These are phyloP conservation scores for Saturnispora ahearnii DNA, from an alignment of 805 yeast species.

Conservation along the genomic window DNA sequence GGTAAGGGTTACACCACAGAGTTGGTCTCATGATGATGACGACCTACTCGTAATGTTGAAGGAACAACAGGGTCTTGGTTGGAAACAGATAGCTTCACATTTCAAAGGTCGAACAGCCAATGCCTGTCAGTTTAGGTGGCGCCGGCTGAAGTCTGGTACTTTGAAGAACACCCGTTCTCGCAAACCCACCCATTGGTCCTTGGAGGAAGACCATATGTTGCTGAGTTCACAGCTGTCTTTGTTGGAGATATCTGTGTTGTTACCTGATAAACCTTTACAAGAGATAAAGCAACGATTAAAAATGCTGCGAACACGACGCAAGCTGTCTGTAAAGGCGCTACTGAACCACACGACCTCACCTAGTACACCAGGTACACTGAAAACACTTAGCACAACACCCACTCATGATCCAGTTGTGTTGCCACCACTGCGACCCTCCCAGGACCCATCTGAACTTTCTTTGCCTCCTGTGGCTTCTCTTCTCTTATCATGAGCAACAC, in stretches of 20 bases:
- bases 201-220: constrained; percentile 1
- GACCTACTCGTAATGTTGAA: constrained; percentile 61
- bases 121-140: constrained; percentile 87
- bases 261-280: constrained; percentile 2
- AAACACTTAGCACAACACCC: neutral
- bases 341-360: neutral
- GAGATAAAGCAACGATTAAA: constrained; percentile 1
- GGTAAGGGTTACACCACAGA: constrained; percentile 17
- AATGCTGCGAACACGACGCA: neutral
- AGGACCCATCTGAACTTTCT: neutral
- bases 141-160: constrained; percentile 49
- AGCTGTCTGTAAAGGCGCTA: neutral
- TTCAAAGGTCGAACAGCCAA: constrained; percentile 77
- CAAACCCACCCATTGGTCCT: neutral
- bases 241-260: neutral
- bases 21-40: constrained; percentile 81
- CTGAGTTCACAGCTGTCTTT: neutral
- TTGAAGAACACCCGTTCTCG: constrained; percentile 20
- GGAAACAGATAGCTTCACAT: constrained; percentile 80
- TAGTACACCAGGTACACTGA: neutral
- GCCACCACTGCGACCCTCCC: neutral
- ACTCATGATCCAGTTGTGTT: neutral
- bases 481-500: neutral
- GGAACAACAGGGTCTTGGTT: constrained; percentile 74
- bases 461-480: constrained; percentile 1